These are phyloP conservation scores for Pneumocystis canis DNA, from an alignment of 1,139 yeast species.

Conservation along the genomic window DNA sequence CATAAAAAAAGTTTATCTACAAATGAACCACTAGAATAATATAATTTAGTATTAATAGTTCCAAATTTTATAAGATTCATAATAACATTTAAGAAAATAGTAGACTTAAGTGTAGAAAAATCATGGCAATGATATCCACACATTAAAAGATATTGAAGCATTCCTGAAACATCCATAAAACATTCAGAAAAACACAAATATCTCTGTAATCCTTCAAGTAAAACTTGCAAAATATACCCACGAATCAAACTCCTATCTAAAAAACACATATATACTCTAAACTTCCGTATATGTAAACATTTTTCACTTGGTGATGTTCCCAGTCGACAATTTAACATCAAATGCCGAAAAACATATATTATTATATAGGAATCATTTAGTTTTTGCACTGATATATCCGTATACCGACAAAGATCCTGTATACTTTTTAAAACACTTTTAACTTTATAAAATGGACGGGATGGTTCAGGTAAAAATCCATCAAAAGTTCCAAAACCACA, in stretches of 20 bases:
- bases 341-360: background rate
- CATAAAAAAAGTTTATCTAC: background rate
- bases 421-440: background rate
- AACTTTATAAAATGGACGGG: background rate
- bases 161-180: background rate
- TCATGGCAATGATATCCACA: background rate
- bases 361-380: background rate
- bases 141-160: slow-evolving; percentile 1
- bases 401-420: background rate
- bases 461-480: background rate
- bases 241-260: background rate
- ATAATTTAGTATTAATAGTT: background rate
- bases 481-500: background rate
- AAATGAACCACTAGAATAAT: background rate
- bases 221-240: background rate
- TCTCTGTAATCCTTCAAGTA: background rate
- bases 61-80: background rate
- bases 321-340: background rate
- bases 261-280: background rate
- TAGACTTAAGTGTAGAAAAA: background rate
- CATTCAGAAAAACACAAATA: background rate
- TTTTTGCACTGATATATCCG: background rate
- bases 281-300: background rate
- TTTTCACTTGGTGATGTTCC: background rate
- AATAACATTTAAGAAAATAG: background rate